Evolutionary conservation across 2,329 filamentous ascomycete species (phyloP).

Genomic region (Diaporthe sp.): DNA sequence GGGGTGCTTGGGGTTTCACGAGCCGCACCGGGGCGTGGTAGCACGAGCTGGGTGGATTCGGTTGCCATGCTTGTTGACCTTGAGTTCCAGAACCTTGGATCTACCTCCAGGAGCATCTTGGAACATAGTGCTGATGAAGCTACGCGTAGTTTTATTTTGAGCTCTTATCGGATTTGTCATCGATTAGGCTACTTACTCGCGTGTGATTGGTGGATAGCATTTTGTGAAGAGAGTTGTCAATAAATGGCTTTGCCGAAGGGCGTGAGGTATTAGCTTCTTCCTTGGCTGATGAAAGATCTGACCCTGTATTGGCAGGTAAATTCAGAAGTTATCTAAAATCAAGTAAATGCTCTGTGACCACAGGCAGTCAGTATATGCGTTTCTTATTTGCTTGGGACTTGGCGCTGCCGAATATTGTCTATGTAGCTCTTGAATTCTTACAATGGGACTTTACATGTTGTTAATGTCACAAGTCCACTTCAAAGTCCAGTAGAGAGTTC

Average conservation of each 20-base stretch:
- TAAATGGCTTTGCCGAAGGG: neutral
- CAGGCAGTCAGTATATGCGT: neutral
- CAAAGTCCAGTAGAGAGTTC: too few relatives aligned
- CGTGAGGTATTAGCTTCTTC: neutral
- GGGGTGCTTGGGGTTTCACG: constrained; percentile 29
- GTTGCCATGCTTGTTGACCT: neutral
- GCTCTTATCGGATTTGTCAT: constrained; percentile 10
- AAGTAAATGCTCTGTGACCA: neutral
- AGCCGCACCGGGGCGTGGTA: constrained; percentile 30
- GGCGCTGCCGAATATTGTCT: neutral
- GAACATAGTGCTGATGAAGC: neutral
- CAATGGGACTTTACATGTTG: neutral
- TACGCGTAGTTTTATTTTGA: neutral
- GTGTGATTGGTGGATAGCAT: neutral
- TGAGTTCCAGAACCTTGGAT: accelerated
- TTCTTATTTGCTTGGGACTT: neutral
- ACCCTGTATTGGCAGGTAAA: neutral
- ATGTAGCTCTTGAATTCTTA: neutral
- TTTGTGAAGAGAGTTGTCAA: neutral
- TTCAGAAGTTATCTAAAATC: too few relatives aligned
- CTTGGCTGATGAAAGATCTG: neutral
- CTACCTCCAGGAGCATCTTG: accelerated
- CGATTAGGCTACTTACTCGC: neutral
- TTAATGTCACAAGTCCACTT: too few relatives aligned
- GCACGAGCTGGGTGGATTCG: constrained; percentile 8